Base-by-base conservation (phyloP, 148 eudicot genomes). In the Fallopia convolvulus region DNA sequence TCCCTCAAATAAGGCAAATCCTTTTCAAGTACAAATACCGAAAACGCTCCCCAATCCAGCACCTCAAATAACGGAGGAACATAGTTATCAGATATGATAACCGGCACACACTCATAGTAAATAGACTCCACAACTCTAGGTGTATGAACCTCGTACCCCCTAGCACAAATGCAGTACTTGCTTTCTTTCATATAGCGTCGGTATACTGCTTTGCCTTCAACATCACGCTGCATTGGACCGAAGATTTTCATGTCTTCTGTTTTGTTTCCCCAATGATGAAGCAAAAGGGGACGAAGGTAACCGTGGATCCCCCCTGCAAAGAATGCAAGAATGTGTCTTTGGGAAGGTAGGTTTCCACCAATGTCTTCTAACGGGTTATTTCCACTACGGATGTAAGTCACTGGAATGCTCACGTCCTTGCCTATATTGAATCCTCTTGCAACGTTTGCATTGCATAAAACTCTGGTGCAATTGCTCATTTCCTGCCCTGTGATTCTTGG, bases 41-140 rank as follows among this genome's bases (percentile, higher is more conserved):
- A 77, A 81, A 93, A 93, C 0, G 85, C 78, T 63, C 88, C 93
- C 97, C 97, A 93, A 23, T 93, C 82, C 30, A 93, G 82, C 23
- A 88, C 80, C 77, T 93, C 95, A 53, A 93, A 89, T 52, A 90
- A 93, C 8, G 97, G 97, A 4, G 97, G 97, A 61, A 90, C 97
- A 56, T 89, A 89, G 66, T 90, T 93, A 74, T 90, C 95, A 21
- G 97, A 87, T 74, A 93, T 83, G 52, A 93, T 87, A 70, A 93
- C 93, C 0, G 95, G 97, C 41, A 90, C 88, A 82, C 97, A 90
- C 81, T 85, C 97, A 3, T 89, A 87, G 77, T 84, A 90, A 61
- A 93, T 87, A 2, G 97, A 81, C 74, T 93, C 95, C 2, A 93
- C 90, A 60, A 93, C 84, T 55, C 97, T 44, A 47, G 95, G 95